phyloP scores from a whole-genome alignment of 2,329 filamentous ascomycete genomes.

The Sporothrix sp. region DNA sequence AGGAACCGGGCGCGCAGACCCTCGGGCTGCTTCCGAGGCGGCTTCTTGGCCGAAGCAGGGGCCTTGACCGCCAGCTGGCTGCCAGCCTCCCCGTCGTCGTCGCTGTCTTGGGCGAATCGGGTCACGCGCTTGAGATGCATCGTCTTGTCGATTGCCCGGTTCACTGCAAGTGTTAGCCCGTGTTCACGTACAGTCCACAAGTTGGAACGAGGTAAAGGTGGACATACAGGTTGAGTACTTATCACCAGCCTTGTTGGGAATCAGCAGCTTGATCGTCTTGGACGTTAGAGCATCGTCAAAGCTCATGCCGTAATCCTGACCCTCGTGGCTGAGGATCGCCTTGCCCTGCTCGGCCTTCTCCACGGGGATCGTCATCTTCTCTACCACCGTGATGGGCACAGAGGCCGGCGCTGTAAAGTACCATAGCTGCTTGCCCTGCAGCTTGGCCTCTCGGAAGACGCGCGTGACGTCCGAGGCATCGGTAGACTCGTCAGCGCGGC shows the following conservation, averaged over 20 bases:
- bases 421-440: conserved; percentile 67
- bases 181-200: conserved; percentile 8
- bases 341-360: conserved; percentile 44
- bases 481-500: conserved; percentile 37
- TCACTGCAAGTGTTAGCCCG: conserved; percentile 30
- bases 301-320: conserved; percentile 51
- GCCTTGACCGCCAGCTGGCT: conserved; percentile 16
- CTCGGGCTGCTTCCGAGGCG: conserved; percentile 54
- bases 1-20: conserved; percentile 58
- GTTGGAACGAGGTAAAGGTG: not conserved
- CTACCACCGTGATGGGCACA: conserved; percentile 57
- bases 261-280: conserved; percentile 47
- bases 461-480: conserved; percentile 37
- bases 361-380: conserved; percentile 52
- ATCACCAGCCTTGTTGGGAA: conserved; percentile 46
- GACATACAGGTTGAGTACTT: conserved; percentile 46
- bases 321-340: conserved; percentile 51
- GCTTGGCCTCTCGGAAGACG: conserved; percentile 47
- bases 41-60: conserved; percentile 38
- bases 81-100: conserved; percentile 1
- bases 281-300: conserved; percentile 42
- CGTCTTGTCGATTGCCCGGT: conserved; percentile 44
- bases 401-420: conserved; percentile 66
- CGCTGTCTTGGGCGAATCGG: conserved; percentile 38
- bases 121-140: conserved; percentile 57